Evolutionary conservation across 108 stramenopile species (phyloP).

Genomic region (Bacterosira constricta): DNA sequence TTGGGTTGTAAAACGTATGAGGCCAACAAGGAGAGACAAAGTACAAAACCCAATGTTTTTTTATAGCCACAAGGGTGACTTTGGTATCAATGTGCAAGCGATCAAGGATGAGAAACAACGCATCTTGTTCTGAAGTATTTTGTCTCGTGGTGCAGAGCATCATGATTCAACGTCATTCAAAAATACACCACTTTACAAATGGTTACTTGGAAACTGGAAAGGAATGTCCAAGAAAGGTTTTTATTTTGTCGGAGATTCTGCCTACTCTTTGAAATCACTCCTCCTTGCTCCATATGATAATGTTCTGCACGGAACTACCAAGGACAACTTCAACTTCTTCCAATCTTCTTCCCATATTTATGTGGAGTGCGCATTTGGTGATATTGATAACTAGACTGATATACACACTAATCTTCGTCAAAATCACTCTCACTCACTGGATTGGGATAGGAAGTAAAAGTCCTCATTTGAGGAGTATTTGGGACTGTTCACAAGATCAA

Average conservation of each 20-base stretch:
- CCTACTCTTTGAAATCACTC: conserved; percentile 18
- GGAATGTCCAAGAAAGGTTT: conserved; percentile 2
- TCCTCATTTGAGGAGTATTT: too few species aligned
- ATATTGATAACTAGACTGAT: too few species aligned
- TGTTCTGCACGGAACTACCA: neutral
- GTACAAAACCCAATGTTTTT: too few species aligned
- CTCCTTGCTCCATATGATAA: conserved; percentile 31
- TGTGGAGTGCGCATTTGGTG: conserved; percentile 48
- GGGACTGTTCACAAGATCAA: too few species aligned
- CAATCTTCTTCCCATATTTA: conserved; percentile 20
- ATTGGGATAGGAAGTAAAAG: too few species aligned
- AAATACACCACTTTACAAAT: neutral
- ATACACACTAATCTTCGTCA: too few species aligned
- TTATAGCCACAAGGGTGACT: too few species aligned
- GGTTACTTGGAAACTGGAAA: neutral
- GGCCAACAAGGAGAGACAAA: too few species aligned
- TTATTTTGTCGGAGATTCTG: conserved; percentile 34
- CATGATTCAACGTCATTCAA: conserved; percentile 17
- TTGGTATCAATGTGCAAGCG: too few species aligned
- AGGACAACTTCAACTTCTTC: conserved; percentile 37
- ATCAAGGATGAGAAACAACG: too few species aligned
- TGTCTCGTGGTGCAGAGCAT: conserved; percentile 1
- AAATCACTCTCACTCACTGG: too few species aligned
- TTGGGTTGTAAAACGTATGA: conserved; percentile 18
- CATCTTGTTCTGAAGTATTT: neutral